Base-by-base conservation (phyloP, 768 basidiomycete species). In the Hericium rajendrae region DNA sequence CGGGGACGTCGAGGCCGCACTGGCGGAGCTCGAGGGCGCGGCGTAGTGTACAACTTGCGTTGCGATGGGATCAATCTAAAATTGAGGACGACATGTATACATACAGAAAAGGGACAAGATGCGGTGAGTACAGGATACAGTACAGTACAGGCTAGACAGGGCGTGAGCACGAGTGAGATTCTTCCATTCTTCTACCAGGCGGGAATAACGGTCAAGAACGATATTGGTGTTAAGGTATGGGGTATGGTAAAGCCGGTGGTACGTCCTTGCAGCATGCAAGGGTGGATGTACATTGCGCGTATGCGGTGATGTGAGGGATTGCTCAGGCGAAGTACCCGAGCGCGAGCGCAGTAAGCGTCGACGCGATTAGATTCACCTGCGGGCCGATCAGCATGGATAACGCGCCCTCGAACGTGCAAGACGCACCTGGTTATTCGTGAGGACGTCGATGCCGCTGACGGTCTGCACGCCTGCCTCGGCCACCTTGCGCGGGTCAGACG, bases 391-490 rank as follows among this genome's bases (percentile, higher is more conserved):
- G 50, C 16, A 20, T 13, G n/a, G 15, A 38, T 41, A 6, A 38
- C 22, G 26, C 13, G 26, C 13, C 55, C 6, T 18, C 48, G 20
- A 24, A 6, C 5, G 3, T 20, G 22, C 8, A 12, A 22, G 15
- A 61, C 73, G 64, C 66, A 86, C 91, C 73, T 91, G 88, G 62
- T 89, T 92, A 64, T 95, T 95, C n/a, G 81, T 83, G 57, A 95
- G 74, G 15, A 93, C 50, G 58, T 89, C 75, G 58, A 78, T 59
- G 0, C 94, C 92, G 40, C 77, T 77, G 46, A 83, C 75, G 51
- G 81, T 72, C 62, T 79, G 81, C 56, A 87, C 71, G 57, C 80
- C 76, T 12, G 73, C 70, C 15, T 66, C 67, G 24, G 13, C 24
- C 26, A 20, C 11, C 3, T 58, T 60, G 32, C 51, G 46, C 20